phyloP scores from a whole-genome alignment of 495 filamentous ascomycete genomes.

The Daldinia childiae region DNA sequence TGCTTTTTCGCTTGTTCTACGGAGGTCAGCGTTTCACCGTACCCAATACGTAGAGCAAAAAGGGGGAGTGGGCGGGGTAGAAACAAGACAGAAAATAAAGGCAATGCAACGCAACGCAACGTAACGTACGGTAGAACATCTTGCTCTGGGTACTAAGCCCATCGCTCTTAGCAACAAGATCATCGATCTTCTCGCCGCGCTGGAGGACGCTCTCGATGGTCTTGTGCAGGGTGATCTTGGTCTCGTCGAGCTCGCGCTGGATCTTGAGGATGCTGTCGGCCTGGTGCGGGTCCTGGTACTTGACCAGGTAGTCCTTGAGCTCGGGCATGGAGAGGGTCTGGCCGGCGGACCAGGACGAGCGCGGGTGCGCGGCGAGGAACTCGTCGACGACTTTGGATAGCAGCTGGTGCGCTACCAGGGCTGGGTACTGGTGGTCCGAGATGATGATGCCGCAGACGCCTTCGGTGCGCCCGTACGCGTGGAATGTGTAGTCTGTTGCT shows the following conservation, averaged over 20 bases:
- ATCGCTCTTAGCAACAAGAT: constrained; percentile 86
- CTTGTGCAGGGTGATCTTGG: constrained; percentile 97
- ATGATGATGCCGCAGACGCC: constrained; percentile 91
- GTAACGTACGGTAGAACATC: constrained; percentile 86
- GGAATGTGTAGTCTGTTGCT: constrained; percentile 76
- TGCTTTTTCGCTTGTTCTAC: constrained; percentile 85
- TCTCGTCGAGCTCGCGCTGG: constrained; percentile 96
- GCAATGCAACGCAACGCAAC: too few relatives aligned
- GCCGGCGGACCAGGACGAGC: constrained; percentile 67
- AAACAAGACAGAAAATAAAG: not conserved
- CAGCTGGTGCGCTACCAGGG: constrained; percentile 90
- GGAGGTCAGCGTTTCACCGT: not conserved
- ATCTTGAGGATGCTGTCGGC: constrained; percentile 94
- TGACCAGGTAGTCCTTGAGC: constrained; percentile 82
- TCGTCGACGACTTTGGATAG: constrained; percentile 93
- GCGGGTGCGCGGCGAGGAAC: constrained; percentile 83
- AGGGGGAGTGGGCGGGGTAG: not conserved
- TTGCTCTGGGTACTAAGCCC: constrained; percentile 89
- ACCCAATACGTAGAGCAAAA: not conserved
- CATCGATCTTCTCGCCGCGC: constrained; percentile 90
- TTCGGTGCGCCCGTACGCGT: constrained; percentile 88
- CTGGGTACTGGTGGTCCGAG: constrained; percentile 88
- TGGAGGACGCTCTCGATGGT: constrained; percentile 92
- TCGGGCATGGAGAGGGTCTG: constrained; percentile 68
- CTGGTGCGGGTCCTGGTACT: constrained; percentile 89